These are phyloP conservation scores for Scolecobasidium constrictum DNA, from an alignment of 2,329 filamentous ascomycete species.

Conservation along the genomic window DNA sequence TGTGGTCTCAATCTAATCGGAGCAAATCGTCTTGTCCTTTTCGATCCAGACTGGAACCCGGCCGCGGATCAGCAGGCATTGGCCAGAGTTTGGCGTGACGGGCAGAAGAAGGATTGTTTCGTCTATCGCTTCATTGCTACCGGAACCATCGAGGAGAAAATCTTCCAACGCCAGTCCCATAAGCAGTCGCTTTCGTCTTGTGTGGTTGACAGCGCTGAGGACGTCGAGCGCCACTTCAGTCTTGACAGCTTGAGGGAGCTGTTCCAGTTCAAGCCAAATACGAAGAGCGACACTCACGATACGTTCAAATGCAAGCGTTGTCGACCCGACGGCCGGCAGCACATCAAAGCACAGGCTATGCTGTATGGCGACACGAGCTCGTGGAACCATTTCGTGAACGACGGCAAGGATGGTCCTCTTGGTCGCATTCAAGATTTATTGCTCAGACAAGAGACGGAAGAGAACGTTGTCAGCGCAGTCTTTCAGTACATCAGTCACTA, in stretches of 20 bases:
- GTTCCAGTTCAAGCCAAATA: slow-evolving; percentile 82
- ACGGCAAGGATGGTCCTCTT: slow-evolving; percentile 53
- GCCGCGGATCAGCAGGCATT: slow-evolving; percentile 95
- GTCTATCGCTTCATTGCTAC: slow-evolving; percentile 99
- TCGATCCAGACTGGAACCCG: slow-evolving; percentile 93
- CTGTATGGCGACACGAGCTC: slow-evolving; percentile 95
- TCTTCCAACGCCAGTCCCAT: slow-evolving; percentile 96
- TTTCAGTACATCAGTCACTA: slow-evolving; percentile 98
- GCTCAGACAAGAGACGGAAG: slow-evolving; percentile 70
- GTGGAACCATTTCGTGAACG: slow-evolving; percentile 97
- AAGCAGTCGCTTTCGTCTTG: slow-evolving; percentile 95
- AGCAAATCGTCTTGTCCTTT: slow-evolving; percentile 86
- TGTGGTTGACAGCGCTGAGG: slow-evolving; percentile 91
- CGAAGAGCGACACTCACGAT: slow-evolving; percentile 88
- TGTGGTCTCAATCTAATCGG: slow-evolving; percentile 95
- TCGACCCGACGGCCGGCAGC: slow-evolving; percentile 75
- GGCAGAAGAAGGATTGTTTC: slow-evolving; percentile 98
- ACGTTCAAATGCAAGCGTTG: slow-evolving; percentile 98
- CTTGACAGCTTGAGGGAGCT: slow-evolving; percentile 83
- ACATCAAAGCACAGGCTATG: slow-evolving; percentile 86
- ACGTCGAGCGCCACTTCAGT: slow-evolving; percentile 94
- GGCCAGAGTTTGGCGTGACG: slow-evolving; percentile 95
- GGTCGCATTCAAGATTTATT: slow-evolving; percentile 82
- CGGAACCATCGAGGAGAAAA: slow-evolving; percentile 97
- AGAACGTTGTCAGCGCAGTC: slow-evolving; percentile 78